Evolutionary conservation across 2,329 filamentous ascomycete species (phyloP).

Genomic region (Amphichorda felina): DNA sequence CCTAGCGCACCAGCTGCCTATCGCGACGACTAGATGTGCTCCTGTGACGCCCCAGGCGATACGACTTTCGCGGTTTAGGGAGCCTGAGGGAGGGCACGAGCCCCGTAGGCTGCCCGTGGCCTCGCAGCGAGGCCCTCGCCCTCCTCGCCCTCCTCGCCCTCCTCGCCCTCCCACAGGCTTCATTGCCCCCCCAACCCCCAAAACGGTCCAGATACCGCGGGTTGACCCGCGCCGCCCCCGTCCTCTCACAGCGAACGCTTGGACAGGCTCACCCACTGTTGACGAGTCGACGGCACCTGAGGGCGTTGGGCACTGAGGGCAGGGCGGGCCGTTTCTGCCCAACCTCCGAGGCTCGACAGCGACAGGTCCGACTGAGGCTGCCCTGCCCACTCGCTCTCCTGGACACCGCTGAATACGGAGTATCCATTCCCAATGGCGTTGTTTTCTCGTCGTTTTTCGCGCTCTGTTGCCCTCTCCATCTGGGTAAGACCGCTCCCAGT

Average conservation of each 20-base stretch:
- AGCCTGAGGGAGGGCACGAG: not conserved
- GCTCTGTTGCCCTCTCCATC: not conserved
- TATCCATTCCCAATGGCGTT: not conserved
- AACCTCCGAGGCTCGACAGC: slow-evolving; percentile 1
- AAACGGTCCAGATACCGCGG: not conserved
- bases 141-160: too few relatives aligned
- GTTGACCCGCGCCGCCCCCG: slow-evolving; percentile 1
- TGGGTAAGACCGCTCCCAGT: slow-evolving; percentile 2
- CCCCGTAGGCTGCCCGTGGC: not conserved
- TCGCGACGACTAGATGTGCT: slow-evolving; percentile 1
- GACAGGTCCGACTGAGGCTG: not conserved
- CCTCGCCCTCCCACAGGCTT: too few relatives aligned
- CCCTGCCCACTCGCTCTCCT: not conserved
- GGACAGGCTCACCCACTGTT: too few relatives aligned
- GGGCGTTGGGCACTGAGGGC: slow-evolving; percentile 2
- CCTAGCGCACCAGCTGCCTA: slow-evolving; percentile 1
- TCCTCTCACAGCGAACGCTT: not conserved
- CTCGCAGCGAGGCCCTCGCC: too few relatives aligned
- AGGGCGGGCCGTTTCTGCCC: slow-evolving; percentile 4
- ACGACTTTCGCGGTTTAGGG: not conserved
- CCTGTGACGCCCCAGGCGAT: slow-evolving; percentile 3
- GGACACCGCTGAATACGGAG: not conserved
- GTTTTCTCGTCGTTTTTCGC: not conserved
- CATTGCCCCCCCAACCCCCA: not conserved
- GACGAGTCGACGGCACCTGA: too few relatives aligned